Base-by-base conservation (phyloP, 768 basidiomycete species). In the Sistotremastrum suecicum region DNA sequence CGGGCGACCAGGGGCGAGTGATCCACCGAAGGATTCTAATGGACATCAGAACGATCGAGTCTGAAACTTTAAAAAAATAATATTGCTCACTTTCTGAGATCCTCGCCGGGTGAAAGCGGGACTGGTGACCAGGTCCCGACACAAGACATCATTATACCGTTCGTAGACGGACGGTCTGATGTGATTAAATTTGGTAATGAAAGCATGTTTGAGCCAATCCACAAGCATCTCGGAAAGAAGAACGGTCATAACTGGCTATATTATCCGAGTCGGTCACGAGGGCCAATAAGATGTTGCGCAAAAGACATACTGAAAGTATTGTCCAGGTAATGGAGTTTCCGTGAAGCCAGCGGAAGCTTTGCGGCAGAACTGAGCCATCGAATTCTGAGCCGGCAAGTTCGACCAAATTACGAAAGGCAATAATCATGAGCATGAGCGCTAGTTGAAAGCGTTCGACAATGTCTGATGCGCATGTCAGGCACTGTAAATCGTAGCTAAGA, bases 141-240 rank as follows among this genome's bases (percentile, higher is more conserved):
- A 98, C 1, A 99, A 71, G 1, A 99, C 89, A 54, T 99, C 95
- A 3, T 82, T 86, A 60, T 89, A 99, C 10, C 94, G 75, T 51
- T 90, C 90, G 53, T 98, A 99, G 2, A 97, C 89, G 0, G 83
- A 84, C 0, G 91, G 89, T 0, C 92, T 79, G 41, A 99, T 92
- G 56, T 98, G 94, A 54, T 99, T 99, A 68, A 98, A 98, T 62
- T 99, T 99, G 43, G 92, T 94, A 55, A 99, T 98, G 65, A 98
- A 99, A 7, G 92, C 94, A 56, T 99, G 95, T 60, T 99, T 99
- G 43, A 98, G 70, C 94, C 94, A 99, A 60, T 99, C 95, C 7
- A 99, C 95, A 8, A 85, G 61, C 74, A 88, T 84, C 61, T 99
- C 95, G 2, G 90, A 94, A 3, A 79, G 57, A 61, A 98, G 70